Evolutionary conservation across 192 early-diverging fungal genomes (phyloP), one percentile per base, ranked within the genome.

Genomic region (Dispira simplex): DNA sequence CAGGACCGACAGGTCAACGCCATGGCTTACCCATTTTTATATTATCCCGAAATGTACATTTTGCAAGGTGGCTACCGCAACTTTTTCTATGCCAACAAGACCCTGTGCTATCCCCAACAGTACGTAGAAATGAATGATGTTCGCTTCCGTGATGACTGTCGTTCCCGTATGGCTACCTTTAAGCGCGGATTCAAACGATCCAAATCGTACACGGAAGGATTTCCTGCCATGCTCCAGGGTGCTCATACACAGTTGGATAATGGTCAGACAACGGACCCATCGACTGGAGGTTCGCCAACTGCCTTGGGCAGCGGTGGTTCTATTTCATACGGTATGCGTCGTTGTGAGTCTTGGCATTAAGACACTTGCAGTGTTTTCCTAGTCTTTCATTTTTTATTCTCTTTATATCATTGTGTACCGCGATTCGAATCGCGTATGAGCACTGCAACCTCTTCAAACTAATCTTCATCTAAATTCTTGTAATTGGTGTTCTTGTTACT

Each of bases 21-120:
- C 54, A 63, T 77, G 14, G 66, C 73, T 45, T 93, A 93, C 70
- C 91, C 91, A 25, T 63, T 81, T 25, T 69, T 93, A 63, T 73
- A 85, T 57, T 93, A 90, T 71, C 89, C 91, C 11, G 85, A 92
- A 65, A 75, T 93, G 44, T 93, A 91, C 70, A 81, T 93, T 20
- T 79, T 93, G 56, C 69, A 89, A 62, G 90, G 90, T 32, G 91
- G 91, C 11, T 93, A 92, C 74, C 79, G 83, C 52, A 73, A 72
- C 20, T 93, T 93, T 65, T 91, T 80, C 63, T 63, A 66, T 45
- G 64, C 69, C 26, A 68, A 80, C 70, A 80, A 83, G 69, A 54
- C 69, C 2, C 76, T 75, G 47, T 91, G 90, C 71, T 70, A 78
- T 57, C 90, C 89, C 27, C 79, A 86, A 70, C 77, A 66, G 39